Evolutionary conservation across 2,329 filamentous ascomycete genomes (phyloP), one percentile per base, ranked within the genome.

Genomic region (Talaromyces marneffei): DNA sequence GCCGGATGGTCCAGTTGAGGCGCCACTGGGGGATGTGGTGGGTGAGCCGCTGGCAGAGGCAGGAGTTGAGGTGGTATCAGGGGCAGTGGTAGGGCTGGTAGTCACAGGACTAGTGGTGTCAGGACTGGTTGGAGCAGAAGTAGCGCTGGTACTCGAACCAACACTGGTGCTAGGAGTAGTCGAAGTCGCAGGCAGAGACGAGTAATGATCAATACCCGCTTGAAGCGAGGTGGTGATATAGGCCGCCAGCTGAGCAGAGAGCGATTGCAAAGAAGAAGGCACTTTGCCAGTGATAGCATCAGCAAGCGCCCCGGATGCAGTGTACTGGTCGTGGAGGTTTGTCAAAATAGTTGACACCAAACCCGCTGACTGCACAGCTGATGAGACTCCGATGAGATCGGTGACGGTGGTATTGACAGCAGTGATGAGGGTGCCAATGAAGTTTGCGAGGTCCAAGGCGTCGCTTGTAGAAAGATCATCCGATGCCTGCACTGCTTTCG

Each of bases 151-250:
- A 39, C 31, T 54, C 12, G 52, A 16, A 33, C 3, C 52, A 39
- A 23, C 20, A 37, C 18, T 54, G 1, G 18, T 37, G 31, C 29
- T 40, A 31, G 37, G 9, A 7, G 54, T 40, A n/a, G 37, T 57
- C 4, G 54, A 25, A 16, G 54, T 42, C 18, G 37, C 16, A 44
- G 54, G 54, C 14, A 57, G 25, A 44, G 54, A 57, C 37, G 62
- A 53, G 64, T 69, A 73, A 56, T 63, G 65, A 55, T 69, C 64
- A 40, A 72, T 48, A 59, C 71, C 71, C 59, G 66, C 66, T 66
- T 74, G 68, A 61, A 74, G 69, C 42, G 68, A 69, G 14, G 59
- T 59, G 59, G 66, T 67, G 62, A 74, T 70, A 52, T 70, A 70
- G 23, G 66, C 55, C 27, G 70, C 65, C 62, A 74, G 70, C 18